A percentile compares a stretch with the other conserved stretches of the same genome.
phyloP scores from a whole-genome alignment of 2,329 filamentous ascomycete species.

The Neopestalotiopsis clavispora region DNA sequence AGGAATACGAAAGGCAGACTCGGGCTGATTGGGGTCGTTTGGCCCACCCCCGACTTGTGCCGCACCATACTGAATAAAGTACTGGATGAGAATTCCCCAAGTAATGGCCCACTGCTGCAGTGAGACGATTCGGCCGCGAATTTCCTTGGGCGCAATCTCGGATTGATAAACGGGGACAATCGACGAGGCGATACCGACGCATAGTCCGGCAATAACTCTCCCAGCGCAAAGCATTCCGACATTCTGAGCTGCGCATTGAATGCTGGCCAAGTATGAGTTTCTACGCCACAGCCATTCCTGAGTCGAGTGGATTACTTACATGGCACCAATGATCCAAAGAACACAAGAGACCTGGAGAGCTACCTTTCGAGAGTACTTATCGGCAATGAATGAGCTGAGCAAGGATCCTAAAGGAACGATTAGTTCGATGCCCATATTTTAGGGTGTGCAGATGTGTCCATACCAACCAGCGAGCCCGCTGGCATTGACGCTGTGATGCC shows the following conservation, averaged over 20 bases:
- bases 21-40: constrained; percentile 53
- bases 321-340: constrained; percentile 55
- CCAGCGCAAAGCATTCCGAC: constrained; percentile 75
- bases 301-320: constrained; percentile 27
- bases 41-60: constrained; percentile 59
- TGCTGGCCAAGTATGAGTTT: constrained; percentile 29
- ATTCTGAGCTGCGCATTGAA: constrained; percentile 67
- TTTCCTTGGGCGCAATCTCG: constrained; percentile 65
- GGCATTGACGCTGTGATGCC: constrained; percentile 78
- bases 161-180: constrained; percentile 74
- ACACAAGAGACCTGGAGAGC: constrained; percentile 55
- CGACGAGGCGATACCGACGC: constrained; percentile 75
- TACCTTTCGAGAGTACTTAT: constrained; percentile 53
- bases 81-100: constrained; percentile 71
- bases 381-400: constrained; percentile 54
- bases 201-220: constrained; percentile 72
- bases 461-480: constrained; percentile 68
- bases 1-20: constrained; percentile 62
- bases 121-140: constrained; percentile 64
- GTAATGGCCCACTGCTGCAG: constrained; percentile 75
- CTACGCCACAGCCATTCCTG: background rate
- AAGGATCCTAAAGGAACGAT: constrained; percentile 45
- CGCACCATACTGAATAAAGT: constrained; percentile 69
- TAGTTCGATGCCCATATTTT: constrained; percentile 19
- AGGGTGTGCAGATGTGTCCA: constrained; percentile 25